Conservation (phyloP, 2,329 filamentous ascomycete genomes). For the Xylaria sp. region DNA sequence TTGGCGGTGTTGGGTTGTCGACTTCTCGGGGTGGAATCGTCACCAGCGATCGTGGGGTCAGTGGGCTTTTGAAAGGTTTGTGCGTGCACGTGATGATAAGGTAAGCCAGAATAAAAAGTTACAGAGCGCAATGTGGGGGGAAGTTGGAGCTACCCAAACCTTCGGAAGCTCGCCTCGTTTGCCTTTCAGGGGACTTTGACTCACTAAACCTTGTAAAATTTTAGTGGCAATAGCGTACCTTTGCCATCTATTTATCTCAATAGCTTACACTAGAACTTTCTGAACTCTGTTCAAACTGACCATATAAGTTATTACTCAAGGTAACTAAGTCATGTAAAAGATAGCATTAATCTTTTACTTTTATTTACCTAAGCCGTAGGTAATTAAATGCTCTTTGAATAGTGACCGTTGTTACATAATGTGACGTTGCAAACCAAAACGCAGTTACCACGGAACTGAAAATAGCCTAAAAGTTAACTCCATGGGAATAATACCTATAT, state of each 20-base stretch:
- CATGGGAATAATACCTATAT: slow-evolving; percentile 1
- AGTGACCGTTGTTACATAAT: too few relatives aligned
- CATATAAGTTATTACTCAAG: too few relatives aligned
- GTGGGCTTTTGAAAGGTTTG: slow-evolving; percentile 46
- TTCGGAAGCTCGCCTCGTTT: background rate
- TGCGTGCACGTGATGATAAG: slow-evolving; percentile 45
- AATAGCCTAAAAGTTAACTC: slow-evolving; percentile 26
- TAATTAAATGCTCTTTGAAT: too few relatives aligned
- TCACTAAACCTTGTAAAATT: slow-evolving; percentile 30
- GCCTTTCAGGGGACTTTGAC: slow-evolving; percentile 18
- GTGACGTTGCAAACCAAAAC: too few relatives aligned
- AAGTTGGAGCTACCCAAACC: background rate
- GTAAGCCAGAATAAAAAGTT: slow-evolving; percentile 33
- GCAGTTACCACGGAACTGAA: background rate
- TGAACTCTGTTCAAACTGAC: background rate
- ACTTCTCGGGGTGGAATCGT: slow-evolving; percentile 33
- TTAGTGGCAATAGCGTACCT: background rate
- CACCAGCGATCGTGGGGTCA: slow-evolving; percentile 43
- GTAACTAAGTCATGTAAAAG: too few relatives aligned
- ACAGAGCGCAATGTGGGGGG: background rate
- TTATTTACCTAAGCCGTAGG: too few relatives aligned
- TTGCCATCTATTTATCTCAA: background rate
- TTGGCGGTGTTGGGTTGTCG: slow-evolving; percentile 56
- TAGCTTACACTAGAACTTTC: background rate
- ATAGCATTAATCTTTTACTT: too few relatives aligned